phyloP scores from a whole-genome alignment of 2,329 filamentous ascomycete species.

The Alternaria postmessia region DNA sequence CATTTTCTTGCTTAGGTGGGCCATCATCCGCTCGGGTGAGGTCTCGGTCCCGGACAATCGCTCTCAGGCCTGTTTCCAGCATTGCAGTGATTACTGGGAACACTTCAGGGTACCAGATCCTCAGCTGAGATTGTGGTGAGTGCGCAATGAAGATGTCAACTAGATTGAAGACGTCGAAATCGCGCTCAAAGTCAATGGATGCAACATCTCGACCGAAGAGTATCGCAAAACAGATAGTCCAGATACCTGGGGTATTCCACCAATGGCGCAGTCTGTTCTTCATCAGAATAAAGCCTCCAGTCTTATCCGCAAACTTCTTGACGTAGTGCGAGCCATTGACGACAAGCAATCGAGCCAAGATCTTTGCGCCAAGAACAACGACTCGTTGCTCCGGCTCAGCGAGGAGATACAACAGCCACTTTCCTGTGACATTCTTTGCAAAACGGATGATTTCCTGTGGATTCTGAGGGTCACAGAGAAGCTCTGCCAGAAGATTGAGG shows the following conservation, averaged over 20 bases:
- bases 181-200: slow-evolving; percentile 73
- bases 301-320: slow-evolving; percentile 84
- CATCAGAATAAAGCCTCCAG: slow-evolving; percentile 87
- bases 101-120: slow-evolving; percentile 79
- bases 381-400: slow-evolving; percentile 86
- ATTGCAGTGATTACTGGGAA: slow-evolving; percentile 83
- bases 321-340: slow-evolving; percentile 82
- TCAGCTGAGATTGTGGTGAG: slow-evolving; percentile 54
- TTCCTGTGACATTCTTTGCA: slow-evolving; percentile 92
- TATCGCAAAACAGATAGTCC: slow-evolving; percentile 88
- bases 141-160: slow-evolving; percentile 71
- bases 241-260: slow-evolving; percentile 86
- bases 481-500: slow-evolving; percentile 76
- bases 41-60: slow-evolving; percentile 48
- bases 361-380: slow-evolving; percentile 80
- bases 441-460: slow-evolving; percentile 80
- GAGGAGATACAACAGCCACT: slow-evolving; percentile 93
- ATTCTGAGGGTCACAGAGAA: slow-evolving; percentile 78
- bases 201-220: slow-evolving; percentile 85
- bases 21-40: slow-evolving; percentile 28
- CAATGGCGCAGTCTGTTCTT: slow-evolving; percentile 81
- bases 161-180: slow-evolving; percentile 78
- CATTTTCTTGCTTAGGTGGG: slow-evolving; percentile 25
- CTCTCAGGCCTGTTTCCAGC: slow-evolving; percentile 82
- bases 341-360: slow-evolving; percentile 84